Evolutionary conservation across 73 alveolate species (phyloP).

Genomic region (Halteria grandinella): DNA sequence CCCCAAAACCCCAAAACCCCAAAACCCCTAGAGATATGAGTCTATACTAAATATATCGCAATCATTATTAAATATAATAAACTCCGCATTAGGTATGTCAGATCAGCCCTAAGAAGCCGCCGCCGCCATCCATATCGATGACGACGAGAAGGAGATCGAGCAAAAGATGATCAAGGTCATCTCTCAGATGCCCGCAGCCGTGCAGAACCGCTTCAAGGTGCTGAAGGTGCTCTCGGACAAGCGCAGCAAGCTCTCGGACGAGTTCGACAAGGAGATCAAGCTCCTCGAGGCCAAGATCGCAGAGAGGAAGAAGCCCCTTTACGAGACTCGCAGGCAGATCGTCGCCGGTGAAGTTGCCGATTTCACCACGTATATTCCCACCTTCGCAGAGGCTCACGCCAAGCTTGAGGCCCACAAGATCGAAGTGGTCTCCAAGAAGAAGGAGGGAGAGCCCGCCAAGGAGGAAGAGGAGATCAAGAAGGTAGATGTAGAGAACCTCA

Average conservation of each 20-base stretch:
- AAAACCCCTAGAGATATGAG: too few species aligned
- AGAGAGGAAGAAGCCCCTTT: constrained; percentile 78
- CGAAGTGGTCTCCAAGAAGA: constrained; percentile 41
- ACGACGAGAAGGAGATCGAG: constrained; percentile 61
- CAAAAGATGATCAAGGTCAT: constrained; percentile 58
- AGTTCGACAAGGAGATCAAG: constrained; percentile 75
- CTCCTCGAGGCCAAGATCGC: constrained; percentile 75
- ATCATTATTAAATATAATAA: too few species aligned
- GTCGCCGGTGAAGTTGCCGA: constrained; percentile 69
- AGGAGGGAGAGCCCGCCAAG: constrained; percentile 20
- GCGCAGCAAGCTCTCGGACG: constrained; percentile 70
- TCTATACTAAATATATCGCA: too few species aligned
- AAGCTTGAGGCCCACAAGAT: constrained; percentile 58
- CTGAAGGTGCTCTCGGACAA: constrained; percentile 67
- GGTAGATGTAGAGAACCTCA: constrained; percentile 37
- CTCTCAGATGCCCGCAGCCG: constrained; percentile 57
- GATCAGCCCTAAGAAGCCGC: too few species aligned
- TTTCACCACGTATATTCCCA: constrained; percentile 6
- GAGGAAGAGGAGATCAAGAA: constrained; percentile 29
- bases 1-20: too few species aligned
- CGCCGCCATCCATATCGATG: too few species aligned
- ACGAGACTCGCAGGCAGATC: constrained; percentile 71
- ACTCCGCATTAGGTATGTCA: too few species aligned
- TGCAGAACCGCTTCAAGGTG: constrained; percentile 64
- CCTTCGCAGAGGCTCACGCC: constrained; percentile 44